Evolutionary conservation across 495 filamentous ascomycete species (phyloP), one percentile per base, ranked within the genome.

Genomic region (Xylaria bambusicola): DNA sequence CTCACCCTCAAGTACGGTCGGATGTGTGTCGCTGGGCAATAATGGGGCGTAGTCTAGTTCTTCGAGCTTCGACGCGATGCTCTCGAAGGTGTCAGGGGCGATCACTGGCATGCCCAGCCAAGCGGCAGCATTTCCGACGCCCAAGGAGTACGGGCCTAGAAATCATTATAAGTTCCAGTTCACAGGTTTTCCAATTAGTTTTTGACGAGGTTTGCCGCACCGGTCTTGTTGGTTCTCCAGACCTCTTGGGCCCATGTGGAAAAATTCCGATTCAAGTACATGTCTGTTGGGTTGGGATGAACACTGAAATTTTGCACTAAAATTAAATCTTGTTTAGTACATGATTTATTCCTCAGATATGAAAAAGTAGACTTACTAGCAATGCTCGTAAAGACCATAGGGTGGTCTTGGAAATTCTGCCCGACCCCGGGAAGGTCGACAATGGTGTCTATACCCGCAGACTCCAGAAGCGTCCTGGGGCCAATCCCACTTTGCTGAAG

Each of bases 391-490:
- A 77, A 62, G 27, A 68, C 60, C 65, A 76, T 75, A 2, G 72
- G 71, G 49, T 86, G 83, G 50, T 86, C 83, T 56, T 86, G 83
- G 56, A 85, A 79, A 60, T 86, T 85, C 55, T 80, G 75, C 1
- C 83, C 83, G 13, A 86, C 83, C 5, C 81, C 82, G 1, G 83
- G 82, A 0, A 84, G 65, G 53, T 86, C 77, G 1, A 82, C 70
- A 1, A 75, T 61, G 0, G 79, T 71, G 3, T 70, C 69, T 33
- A 87, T 80, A 1, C 73, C 71, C 15, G 80, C 77, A 17, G 68
- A 58, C 17, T 71, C 49, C 1, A 87, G 66, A 6, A 85, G 62
- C 21, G 71, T 72, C 0, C 63, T 65, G 1, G 80, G 80, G 1
- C 84, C 83, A 42, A 86, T 78, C 2, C 84, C 84, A 45, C 78